phyloP scores from a whole-genome alignment of 2,329 filamentous ascomycete species.

The Paraconiothyrium sp. region DNA sequence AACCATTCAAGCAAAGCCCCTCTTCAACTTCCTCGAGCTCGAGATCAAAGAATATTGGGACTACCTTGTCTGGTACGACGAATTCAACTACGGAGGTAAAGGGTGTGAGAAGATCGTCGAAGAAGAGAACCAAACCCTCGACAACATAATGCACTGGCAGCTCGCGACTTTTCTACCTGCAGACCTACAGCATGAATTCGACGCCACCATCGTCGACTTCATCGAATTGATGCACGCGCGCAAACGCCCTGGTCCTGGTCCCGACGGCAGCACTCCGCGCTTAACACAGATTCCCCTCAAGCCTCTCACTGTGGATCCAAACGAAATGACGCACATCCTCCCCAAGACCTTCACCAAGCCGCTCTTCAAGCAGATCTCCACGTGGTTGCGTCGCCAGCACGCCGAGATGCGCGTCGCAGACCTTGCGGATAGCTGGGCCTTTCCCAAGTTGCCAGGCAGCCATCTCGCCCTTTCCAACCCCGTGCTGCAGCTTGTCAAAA shows the following conservation, averaged over 20 bases:
- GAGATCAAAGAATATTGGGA: conserved; percentile 99
- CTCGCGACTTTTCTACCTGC: conserved; percentile 86
- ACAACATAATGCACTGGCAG: conserved; percentile 99
- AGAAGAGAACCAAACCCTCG: conserved; percentile 79
- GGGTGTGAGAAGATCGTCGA: conserved; percentile 83
- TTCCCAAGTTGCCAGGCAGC: conserved; percentile 81
- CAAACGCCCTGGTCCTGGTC: conserved; percentile 67
- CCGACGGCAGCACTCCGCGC: conserved; percentile 62
- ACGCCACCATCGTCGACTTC: conserved; percentile 94
- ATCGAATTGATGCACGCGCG: conserved; percentile 91
- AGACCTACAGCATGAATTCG: conserved; percentile 83
- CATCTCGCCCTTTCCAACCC: conserved; percentile 73
- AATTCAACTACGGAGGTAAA: conserved; percentile 98
- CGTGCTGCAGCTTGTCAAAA: conserved; percentile 89
- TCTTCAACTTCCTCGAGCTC: conserved; percentile 97
- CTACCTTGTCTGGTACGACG: conserved; percentile 98
- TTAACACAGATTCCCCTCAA: conserved; percentile 69
- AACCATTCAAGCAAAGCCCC: conserved; percentile 91
- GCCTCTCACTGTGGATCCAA: conserved; percentile 62
- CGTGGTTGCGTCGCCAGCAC: conserved; percentile 84
- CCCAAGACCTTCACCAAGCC: conserved; percentile 88
- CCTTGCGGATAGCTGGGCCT: conserved; percentile 84
- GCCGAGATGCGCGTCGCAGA: conserved; percentile 90
- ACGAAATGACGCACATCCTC: conserved; percentile 72
- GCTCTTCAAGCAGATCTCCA: conserved; percentile 85